Evolutionary conservation across 1,284 basidiomycete species (phyloP).

Genomic region (Heliocybe sulcata): DNA sequence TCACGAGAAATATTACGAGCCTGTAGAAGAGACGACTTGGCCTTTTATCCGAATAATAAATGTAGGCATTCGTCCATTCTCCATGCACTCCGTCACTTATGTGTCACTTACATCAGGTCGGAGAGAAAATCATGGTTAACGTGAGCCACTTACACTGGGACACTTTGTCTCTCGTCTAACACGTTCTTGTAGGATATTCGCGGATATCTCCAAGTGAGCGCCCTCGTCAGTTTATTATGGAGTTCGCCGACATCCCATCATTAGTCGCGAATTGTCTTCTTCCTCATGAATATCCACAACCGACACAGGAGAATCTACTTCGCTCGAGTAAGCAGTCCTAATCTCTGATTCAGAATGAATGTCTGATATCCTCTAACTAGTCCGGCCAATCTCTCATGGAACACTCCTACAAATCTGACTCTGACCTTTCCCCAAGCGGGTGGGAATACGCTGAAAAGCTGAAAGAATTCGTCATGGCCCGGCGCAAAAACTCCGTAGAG

Average conservation of each 20-base stretch:
- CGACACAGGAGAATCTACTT: slow-evolving; percentile 88
- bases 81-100: slow-evolving; percentile 3
- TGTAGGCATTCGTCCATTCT: slow-evolving; percentile 31
- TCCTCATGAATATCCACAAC: slow-evolving; percentile 98
- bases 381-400: slow-evolving; percentile 95
- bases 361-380: slow-evolving; percentile 25
- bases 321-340: slow-evolving; percentile 59
- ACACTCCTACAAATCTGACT: slow-evolving; percentile 98
- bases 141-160: slow-evolving; percentile 33
- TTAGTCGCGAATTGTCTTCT: slow-evolving; percentile 90
- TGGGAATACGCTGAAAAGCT: slow-evolving; percentile 91
- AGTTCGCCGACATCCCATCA: slow-evolving; percentile 5
- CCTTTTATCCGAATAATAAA: slow-evolving; percentile 97
- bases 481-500: slow-evolving; percentile 63
- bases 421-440: slow-evolving; percentile 90
- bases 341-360: not conserved
- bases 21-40: slow-evolving; percentile 79
- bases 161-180: slow-evolving; percentile 4
- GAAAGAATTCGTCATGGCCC: slow-evolving; percentile 79
- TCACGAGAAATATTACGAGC: slow-evolving; percentile 86
- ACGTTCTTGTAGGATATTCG: slow-evolving; percentile 61
- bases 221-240: not conserved
- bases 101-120: slow-evolving; percentile 47
- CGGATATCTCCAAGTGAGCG: slow-evolving; percentile 66
- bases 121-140: slow-evolving; percentile 90